Base-by-base conservation (phyloP, 768 basidiomycete species). In the Hemileccinum impolitum region DNA sequence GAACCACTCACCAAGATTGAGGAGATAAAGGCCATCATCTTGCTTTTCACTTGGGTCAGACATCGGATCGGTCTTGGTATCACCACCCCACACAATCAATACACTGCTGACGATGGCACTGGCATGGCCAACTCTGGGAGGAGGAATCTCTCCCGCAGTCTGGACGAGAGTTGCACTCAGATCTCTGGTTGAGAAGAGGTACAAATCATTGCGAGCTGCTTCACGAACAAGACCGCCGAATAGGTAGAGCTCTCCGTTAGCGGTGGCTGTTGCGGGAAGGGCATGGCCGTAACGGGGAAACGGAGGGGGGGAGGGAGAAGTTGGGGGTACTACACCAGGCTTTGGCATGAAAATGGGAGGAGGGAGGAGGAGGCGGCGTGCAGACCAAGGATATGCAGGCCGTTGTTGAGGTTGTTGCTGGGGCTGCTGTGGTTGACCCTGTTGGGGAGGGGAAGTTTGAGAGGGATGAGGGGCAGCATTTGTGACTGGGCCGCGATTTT, bases 221-320 rank as follows among this genome's bases (percentile, higher is more conserved):
- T 98, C 95, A 34, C 87, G 81, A 14, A 98, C 94, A 51, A 99
- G 87, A 54, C 96, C 96, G 53, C 96, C 96, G 56, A 99, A 99
- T 53, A 99, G 78, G 70, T 92, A 94, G 54, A 99, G 83, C 58
- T 98, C 94, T 8, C 96, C 96, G 6, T 75, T 77, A n/a, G 79
- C 64, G 19, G 85, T 86, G 2, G 90, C 80, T 8, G 77, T 79
- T 6, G 87, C 79, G 9, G 94, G 94, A 6, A 97, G 80, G 12
- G 94, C 86, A 63, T 96, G 91, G 21, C 95, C 96, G 63, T 98
- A 99, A 36, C 95, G 85, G 21, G 96, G 95, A 68, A 98, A 98
- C 0, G 95, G 95, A 2, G 86, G 84, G 0, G 90, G 86, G 0
- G 91, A 92, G 2, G 84, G 82, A 1, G 80, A 72, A 0, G 79